These are phyloP conservation scores for Colletotrichum cordylinicola DNA, from an alignment of 2,329 filamentous ascomycete species.

Conservation along the genomic window DNA sequence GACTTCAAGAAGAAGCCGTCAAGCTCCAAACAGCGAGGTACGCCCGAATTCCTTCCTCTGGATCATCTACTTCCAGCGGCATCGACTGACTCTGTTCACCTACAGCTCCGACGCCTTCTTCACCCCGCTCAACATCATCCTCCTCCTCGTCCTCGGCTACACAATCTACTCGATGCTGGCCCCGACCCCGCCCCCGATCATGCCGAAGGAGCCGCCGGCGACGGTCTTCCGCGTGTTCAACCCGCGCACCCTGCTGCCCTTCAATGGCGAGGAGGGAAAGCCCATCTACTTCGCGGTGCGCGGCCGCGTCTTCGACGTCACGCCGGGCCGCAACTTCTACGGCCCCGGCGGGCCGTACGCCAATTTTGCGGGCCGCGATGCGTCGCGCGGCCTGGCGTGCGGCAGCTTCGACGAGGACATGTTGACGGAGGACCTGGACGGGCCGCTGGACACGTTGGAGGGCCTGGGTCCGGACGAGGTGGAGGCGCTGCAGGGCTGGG, in stretches of 20 bases:
- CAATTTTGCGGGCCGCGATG: slow-evolving; percentile 95
- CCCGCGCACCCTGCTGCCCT: slow-evolving; percentile 81
- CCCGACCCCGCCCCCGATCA: slow-evolving; percentile 48
- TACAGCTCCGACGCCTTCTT: slow-evolving; percentile 47
- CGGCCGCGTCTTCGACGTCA: slow-evolving; percentile 90
- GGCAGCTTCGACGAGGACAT: slow-evolving; percentile 95
- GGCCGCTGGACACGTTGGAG: slow-evolving; percentile 77
- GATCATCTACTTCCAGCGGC: too few relatives aligned
- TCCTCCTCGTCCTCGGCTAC: slow-evolving; percentile 62
- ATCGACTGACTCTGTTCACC: neutral
- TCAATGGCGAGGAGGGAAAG: slow-evolving; percentile 75
- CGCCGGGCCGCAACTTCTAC: slow-evolving; percentile 89
- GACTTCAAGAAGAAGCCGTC: slow-evolving; percentile 58
- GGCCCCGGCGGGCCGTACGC: slow-evolving; percentile 93
- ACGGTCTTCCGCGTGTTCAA: slow-evolving; percentile 74
- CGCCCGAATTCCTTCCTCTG: slow-evolving; percentile 8
- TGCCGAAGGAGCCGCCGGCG: slow-evolving; percentile 61
- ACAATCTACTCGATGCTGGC: slow-evolving; percentile 62
- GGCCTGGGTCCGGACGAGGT: slow-evolving; percentile 77
- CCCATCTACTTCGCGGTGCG: slow-evolving; percentile 93
- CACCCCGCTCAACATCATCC: slow-evolving; percentile 69
- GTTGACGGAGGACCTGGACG: slow-evolving; percentile 90
- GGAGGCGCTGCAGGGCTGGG: slow-evolving; percentile 88
- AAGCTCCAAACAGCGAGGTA: slow-evolving; percentile 44
- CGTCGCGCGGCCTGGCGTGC: slow-evolving; percentile 83